Conservation (phyloP, 306 rosid genomes). For the Morella rubra region DNA sequence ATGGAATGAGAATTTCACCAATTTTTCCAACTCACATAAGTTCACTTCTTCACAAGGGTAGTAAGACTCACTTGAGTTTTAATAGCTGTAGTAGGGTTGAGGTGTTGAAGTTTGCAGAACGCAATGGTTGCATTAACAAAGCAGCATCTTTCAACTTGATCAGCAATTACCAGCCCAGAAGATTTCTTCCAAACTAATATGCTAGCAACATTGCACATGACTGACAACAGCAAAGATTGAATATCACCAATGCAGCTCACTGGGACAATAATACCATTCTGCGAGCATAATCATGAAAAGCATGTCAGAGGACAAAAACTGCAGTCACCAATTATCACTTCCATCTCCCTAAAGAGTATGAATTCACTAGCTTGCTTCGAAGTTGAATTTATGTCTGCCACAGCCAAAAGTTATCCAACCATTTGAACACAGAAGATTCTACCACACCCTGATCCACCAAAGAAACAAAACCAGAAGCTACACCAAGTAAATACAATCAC, state of each 20-base stretch:
- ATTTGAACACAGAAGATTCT: slow-evolving; percentile 1
- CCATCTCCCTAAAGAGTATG: slow-evolving; percentile 12
- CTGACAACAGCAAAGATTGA: slow-evolving; percentile 75
- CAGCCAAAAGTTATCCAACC: neutral
- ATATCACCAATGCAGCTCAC: slow-evolving; percentile 60
- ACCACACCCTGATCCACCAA: neutral
- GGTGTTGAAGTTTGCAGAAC: slow-evolving; percentile 96
- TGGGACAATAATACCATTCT: slow-evolving; percentile 56
- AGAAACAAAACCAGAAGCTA: neutral
- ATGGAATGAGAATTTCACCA: neutral
- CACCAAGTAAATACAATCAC: neutral
- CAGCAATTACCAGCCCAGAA: slow-evolving; percentile 47
- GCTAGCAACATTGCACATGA: slow-evolving; percentile 70
- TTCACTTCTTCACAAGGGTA: slow-evolving; percentile 24
- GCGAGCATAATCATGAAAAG: slow-evolving; percentile 40
- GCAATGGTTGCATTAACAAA: slow-evolving; percentile 78
- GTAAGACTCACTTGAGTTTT: slow-evolving; percentile 71
- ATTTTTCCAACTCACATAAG: slow-evolving; percentile 27
- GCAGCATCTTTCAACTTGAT: slow-evolving; percentile 69
- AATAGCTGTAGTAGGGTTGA: slow-evolving; percentile 50
- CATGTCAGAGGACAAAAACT: slow-evolving; percentile 24
- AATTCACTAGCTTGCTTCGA: slow-evolving; percentile 12
- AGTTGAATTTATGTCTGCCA: neutral
- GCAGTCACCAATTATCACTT: slow-evolving; percentile 7
- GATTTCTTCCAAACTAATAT: slow-evolving; percentile 53